These are phyloP conservation scores for Talaromyces sp. DNA, from an alignment of 2,329 filamentous ascomycete genomes.

Conservation along the genomic window DNA sequence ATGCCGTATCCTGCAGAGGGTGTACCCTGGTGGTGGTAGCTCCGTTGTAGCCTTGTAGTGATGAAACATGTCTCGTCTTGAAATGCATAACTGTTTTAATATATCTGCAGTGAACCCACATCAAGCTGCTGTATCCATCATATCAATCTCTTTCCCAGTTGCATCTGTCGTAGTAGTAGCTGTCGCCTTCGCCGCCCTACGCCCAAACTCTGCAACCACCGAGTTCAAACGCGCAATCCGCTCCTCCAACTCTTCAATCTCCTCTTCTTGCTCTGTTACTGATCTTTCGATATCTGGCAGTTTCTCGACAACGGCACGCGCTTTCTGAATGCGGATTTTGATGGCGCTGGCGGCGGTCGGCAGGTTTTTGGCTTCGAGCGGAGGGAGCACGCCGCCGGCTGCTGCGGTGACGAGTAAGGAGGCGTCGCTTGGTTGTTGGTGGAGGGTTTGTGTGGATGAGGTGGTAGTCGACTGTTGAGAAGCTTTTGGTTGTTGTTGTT, in stretches of 20 bases:
- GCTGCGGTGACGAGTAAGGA: constrained; percentile 18
- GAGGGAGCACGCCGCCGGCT: constrained; percentile 29
- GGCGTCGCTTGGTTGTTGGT: constrained; percentile 20
- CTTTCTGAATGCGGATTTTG: constrained; percentile 77
- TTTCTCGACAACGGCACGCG: constrained; percentile 47
- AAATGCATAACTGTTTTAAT: neutral
- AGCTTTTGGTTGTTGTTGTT: constrained; percentile 33
- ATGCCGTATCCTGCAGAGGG: neutral
- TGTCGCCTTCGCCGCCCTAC: constrained; percentile 18
- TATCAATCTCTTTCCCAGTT: constrained; percentile 1
- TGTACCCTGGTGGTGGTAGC: neutral
- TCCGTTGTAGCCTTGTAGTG: neutral
- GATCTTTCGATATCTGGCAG: constrained; percentile 41
- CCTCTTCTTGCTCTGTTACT: constrained; percentile 38
- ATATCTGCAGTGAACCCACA: neutral
- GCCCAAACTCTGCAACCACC: constrained; percentile 37
- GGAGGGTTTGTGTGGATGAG: constrained; percentile 6
- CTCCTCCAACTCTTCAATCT: constrained; percentile 38
- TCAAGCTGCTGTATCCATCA: constrained; percentile 19
- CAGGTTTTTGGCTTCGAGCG: constrained; percentile 67
- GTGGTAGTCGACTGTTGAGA: constrained; percentile 7
- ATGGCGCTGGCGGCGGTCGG: constrained; percentile 70
- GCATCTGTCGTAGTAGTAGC: neutral
- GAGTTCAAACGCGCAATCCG: constrained; percentile 33
- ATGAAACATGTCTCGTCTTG: neutral